Conservation (phyloP, 352 stramenopile species). For the Blastocystis sp. region DNA sequence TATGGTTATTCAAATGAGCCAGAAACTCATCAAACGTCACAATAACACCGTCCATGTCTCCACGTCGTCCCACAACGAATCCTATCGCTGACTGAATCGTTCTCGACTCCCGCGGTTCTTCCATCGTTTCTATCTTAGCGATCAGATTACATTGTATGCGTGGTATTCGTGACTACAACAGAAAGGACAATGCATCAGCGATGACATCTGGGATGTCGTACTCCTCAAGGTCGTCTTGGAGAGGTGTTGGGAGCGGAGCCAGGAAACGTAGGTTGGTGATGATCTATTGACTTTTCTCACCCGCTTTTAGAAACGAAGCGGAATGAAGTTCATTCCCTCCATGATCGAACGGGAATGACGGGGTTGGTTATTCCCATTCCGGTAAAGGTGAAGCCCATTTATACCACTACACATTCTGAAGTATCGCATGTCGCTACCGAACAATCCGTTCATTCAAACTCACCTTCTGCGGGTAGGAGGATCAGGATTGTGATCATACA, state of each 20-base stretch:
- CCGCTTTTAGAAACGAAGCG: too few relatives aligned
- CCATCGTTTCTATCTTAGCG: too few relatives aligned
- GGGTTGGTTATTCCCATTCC: neutral
- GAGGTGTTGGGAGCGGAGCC: neutral
- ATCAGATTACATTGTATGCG: too few relatives aligned
- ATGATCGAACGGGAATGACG: neutral
- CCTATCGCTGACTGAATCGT: neutral
- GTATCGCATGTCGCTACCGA: too few relatives aligned
- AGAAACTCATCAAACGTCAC: conserved; percentile 33
- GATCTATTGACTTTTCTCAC: neutral
- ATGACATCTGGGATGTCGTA: neutral
- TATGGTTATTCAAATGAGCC: conserved; percentile 5
- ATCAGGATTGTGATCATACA: too few relatives aligned
- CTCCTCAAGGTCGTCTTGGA: neutral
- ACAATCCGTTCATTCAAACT: too few relatives aligned
- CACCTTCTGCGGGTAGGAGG: too few relatives aligned
- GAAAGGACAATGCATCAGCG: neutral
- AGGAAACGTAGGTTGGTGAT: neutral
- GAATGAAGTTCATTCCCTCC: too few relatives aligned
- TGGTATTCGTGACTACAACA: neutral
- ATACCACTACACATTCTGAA: too few relatives aligned
- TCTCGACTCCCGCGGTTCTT: too few relatives aligned
- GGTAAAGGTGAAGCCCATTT: neutral
- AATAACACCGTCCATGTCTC: conserved; percentile 11
- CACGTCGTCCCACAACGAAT: neutral